Evolutionary conservation across 2,329 filamentous ascomycete species (phyloP), one percentile per base, ranked within the genome.

Genomic region (Aspergillus awamori): DNA sequence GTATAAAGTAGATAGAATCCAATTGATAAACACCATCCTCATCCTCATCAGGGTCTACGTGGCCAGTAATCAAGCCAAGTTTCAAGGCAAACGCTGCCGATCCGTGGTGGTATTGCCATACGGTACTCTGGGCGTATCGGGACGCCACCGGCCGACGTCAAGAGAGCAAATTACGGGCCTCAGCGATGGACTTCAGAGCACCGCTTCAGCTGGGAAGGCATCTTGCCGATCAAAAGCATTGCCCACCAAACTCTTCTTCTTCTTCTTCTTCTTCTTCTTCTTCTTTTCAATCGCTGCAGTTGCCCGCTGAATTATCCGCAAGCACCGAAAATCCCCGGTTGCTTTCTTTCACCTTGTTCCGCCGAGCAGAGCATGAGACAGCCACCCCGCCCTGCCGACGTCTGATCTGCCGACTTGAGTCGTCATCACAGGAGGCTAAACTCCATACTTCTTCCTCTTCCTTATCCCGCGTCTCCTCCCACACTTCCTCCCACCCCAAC

Each of bases 381-480:
- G 39, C 41, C 53, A 43, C 20, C 53, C 53, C 53, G 39, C 26
- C 53, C 39, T 36, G n/a, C 39, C 39, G 24, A 45, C 53, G 53
- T 36, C 41, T 33, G 53, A 56, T 47, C 39, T 45, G 39, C 41
- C 53, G 53, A 56, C 53, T 39, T 56, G 26, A 56, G 53, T 47
- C 53, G 53, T 56, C 53, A 56, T 56, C 53, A 56, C 26, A 56
- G 43, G 53, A 33, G 41, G 28, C 53, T 56, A 56, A 45, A 43
- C 53, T 56, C 53, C 53, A 56, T 56, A 56, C 53, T 56, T 45
- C 53, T 56, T 33, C 17, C 53, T 53, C 52, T 53, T 53, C 41
- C 41, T 45, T 22, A 56, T 56, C 53, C 53, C 53, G 53, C 53
- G 41, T 39, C 15, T 24, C 24, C 41, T 47, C 53, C 53, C 53